Base-by-base conservation (phyloP, 257 asterid species). In the Ophiorrhiza pumila region DNA sequence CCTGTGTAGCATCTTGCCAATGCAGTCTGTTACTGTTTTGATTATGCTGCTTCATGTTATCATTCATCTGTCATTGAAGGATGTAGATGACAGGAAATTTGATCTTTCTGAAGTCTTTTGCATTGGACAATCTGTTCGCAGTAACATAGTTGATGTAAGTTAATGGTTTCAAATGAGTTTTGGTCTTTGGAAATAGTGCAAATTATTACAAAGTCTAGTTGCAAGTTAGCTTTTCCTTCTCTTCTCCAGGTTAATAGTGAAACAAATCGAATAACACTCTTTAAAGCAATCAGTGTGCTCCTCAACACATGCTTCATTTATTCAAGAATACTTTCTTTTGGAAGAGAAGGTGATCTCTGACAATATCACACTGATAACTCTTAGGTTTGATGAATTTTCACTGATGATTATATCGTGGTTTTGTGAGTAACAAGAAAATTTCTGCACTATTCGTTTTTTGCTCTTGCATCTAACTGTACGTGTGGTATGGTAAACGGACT, bases 41-140 rank as follows among this genome's bases (percentile, higher is more conserved):
- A 42, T 57, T 62, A 52, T 49, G 43, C 43, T 68, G 49, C 63
- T 52, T 49, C 45, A 29, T n/a, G 34, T 25, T 65, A 34, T 49
- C 35, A 35, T 60, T 2, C 42, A 6, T 71, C 13, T 58, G 41
- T 60, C 49, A 39, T 34, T 85, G 77, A 83, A 95, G 99, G 98
- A 89, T 83, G 82, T 81, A 73, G 96, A 95, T 87, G 97, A 89
- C 71, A 78, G 89, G 74, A 83, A 83, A 76, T 69, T 73, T 22
- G 86, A 87, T 74, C 91, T 90, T 75, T 77, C 92, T 52, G 97
- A 92, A 84, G 88, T 83, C 71, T 90, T 90, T 84, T 85, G 72
- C 68, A 72, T 89, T 62, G 99, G 98, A 57, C 99, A 95, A 82
- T 95, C 99, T 65, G 97, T 95, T 79, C 92, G 98, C 75, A 83